Percentiles rank a stretch among this genome's conserved stretches.
Evolutionary conservation across 202 grass and related monocot species (phyloP).

Genomic region (Miscanthus sacchariflorus): DNA sequence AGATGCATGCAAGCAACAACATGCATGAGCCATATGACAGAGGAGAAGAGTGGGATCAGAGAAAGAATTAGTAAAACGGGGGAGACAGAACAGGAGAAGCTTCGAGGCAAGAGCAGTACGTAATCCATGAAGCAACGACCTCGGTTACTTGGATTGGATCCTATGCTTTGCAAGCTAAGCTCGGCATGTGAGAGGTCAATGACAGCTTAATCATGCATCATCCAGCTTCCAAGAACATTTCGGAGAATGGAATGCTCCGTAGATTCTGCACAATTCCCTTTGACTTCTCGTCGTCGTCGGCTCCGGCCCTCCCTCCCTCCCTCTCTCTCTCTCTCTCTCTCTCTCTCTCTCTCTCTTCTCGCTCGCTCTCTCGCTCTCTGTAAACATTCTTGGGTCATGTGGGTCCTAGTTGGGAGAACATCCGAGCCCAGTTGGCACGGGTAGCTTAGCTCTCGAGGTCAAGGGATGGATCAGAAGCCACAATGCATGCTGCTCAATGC

Average conservation of each 20-base stretch:
- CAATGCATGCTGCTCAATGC: neutral
- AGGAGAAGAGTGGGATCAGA: neutral
- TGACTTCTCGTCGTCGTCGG: slow-evolving; percentile 15
- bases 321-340: slow-evolving; percentile 32
- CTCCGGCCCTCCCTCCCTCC: neutral
- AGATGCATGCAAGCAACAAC: slow-evolving; percentile 45
- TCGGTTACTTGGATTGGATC: slow-evolving; percentile 49
- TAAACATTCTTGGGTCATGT: slow-evolving; percentile 48
- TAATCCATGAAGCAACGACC: neutral
- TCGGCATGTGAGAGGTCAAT: slow-evolving; percentile 37
- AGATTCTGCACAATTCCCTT: slow-evolving; percentile 77
- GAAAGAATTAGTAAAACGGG: neutral
- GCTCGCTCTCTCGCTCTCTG: slow-evolving; percentile 18
- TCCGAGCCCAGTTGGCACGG: slow-evolving; percentile 41
- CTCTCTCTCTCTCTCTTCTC: neutral
- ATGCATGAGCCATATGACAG: neutral
- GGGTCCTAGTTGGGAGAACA: slow-evolving; percentile 52
- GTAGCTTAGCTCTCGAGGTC: slow-evolving; percentile 37
- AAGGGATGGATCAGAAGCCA: neutral
- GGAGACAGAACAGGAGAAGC: neutral
- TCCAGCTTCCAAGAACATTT: slow-evolving; percentile 76
- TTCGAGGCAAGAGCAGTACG: slow-evolving; percentile 22
- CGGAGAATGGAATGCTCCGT: slow-evolving; percentile 89
- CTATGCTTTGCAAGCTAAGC: slow-evolving; percentile 36
- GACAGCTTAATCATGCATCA: slow-evolving; percentile 50